phyloP scores from a whole-genome alignment of 2,329 filamentous ascomycete species.

The Corniculantispora saksenae region DNA sequence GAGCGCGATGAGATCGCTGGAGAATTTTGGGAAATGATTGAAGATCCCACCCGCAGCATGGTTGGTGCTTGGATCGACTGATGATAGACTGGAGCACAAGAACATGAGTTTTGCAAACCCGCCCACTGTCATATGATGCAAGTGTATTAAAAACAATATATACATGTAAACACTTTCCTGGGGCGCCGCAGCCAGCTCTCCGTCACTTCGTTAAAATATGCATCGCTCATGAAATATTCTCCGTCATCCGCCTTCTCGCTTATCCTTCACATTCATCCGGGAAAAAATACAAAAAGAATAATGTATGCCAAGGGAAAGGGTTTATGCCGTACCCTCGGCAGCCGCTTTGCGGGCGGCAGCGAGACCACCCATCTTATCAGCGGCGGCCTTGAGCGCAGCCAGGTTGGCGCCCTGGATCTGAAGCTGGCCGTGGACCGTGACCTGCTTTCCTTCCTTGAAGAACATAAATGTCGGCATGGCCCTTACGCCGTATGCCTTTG shows the following conservation, averaged over 20 bases:
- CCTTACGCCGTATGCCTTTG: conserved; percentile 73
- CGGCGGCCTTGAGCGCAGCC: conserved; percentile 32
- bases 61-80: neutral
- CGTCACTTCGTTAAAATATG: too few species aligned
- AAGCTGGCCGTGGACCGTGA: conserved; percentile 33
- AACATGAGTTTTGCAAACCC: too few species aligned
- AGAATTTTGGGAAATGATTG: neutral
- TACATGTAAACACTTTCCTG: too few species aligned
- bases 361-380: conserved; percentile 39
- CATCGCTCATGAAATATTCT: too few species aligned
- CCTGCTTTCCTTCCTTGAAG: conserved; percentile 70
- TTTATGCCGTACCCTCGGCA: conserved; percentile 17
- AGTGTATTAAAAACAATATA: too few species aligned
- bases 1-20: neutral
- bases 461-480: conserved; percentile 94
- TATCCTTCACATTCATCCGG: too few species aligned
- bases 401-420: conserved; percentile 38
- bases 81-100: too few species aligned
- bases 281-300: too few species aligned
- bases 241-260: too few species aligned
- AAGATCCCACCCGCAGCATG: neutral
- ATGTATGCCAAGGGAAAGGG: too few species aligned
- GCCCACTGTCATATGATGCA: too few species aligned
- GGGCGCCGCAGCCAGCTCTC: too few species aligned
- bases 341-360: conserved; percentile 34